Evolutionary conservation across 495 filamentous ascomycete species (phyloP).

Genomic region (Hypoxylon fragiforme): DNA sequence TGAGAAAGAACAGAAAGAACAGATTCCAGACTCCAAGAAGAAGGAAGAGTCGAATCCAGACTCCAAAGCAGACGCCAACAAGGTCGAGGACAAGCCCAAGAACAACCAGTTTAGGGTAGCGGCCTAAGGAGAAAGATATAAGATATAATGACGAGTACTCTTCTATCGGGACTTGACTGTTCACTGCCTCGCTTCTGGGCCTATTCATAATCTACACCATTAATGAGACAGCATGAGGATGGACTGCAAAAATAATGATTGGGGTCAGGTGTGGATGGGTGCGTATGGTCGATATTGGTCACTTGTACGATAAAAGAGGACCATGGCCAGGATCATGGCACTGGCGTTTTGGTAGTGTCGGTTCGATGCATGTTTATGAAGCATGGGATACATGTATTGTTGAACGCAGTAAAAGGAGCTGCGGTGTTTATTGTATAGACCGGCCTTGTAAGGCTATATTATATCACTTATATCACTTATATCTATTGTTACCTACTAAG

Average conservation of each 20-base stretch:
- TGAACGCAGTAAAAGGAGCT: slow-evolving; percentile 25
- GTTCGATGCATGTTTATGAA: slow-evolving; percentile 39
- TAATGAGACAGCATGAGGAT: too few relatives aligned
- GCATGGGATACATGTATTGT: slow-evolving; percentile 25
- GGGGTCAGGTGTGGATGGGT: slow-evolving; percentile 8
- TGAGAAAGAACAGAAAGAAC: slow-evolving; percentile 28
- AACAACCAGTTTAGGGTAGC: slow-evolving; percentile 32
- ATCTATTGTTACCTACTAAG: too few relatives aligned
- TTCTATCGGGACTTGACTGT: slow-evolving; percentile 5
- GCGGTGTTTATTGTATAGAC: slow-evolving; percentile 34
- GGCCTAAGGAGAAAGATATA: slow-evolving; percentile 25
- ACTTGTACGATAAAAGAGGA: slow-evolving; percentile 37
- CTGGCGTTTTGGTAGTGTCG: slow-evolving; percentile 39
- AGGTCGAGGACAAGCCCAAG: slow-evolving; percentile 35
- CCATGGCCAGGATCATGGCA: slow-evolving; percentile 36
- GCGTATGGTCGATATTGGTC: slow-evolving; percentile 23
- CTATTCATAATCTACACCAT: slow-evolving; percentile 7
- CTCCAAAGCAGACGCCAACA: slow-evolving; percentile 38
- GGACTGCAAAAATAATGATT: slow-evolving; percentile 20
- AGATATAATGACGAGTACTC: slow-evolving; percentile 15
- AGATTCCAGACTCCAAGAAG: slow-evolving; percentile 33
- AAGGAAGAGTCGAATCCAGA: slow-evolving; percentile 24
- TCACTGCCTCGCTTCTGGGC: neutral
- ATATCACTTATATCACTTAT: too few relatives aligned
- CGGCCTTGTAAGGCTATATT: slow-evolving; percentile 13